Evolutionary conservation across 106 monocot species (phyloP), one percentile per base, ranked within the genome.

Genomic region (Dendrobium catenatum): DNA sequence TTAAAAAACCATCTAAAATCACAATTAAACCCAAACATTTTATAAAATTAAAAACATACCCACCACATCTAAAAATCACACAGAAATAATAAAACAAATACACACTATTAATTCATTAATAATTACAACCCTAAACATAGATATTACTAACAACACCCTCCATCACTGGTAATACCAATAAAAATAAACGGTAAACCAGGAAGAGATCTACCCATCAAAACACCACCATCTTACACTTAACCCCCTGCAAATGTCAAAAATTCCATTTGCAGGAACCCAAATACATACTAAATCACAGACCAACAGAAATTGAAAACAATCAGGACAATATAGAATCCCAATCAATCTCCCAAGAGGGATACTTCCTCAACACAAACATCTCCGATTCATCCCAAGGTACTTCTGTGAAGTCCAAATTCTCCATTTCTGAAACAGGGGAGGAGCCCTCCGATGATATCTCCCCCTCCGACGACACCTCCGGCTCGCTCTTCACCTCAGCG

Each of bases 331-430:
- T 83, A 13, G 79, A 78, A 43, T 83, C 83, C 78, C 83, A 83
- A 46, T 83, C 79, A 16, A 83, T 79, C 37, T 83, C 83, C 78
- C 78, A 74, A 18, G 83, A 83, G 1, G 83, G 79, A 41, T 78
- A 83, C n/a, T 79, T 83, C 43, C 26, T 78, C 78, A 83, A 19
- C 72, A 73, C 24, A 37, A 83, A 83, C 41, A 51, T 79, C 73
- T 83, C 78, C 55, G 70, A 73, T 44, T 83, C 83, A 56, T 83
- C 83, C 79, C 78, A 77, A 15, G 64, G 73, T 24, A 41, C 55
- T 51, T 83, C 83, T n/a, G 68, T 70, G 41, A 78, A 83, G n/a
- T 79, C 83, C 79, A 73, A 19, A 46, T 19, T 72, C 54, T 43
- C 47, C 55, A 73, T 42, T 42, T 73, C 83, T 4, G 72, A 55